These are phyloP conservation scores for Pleurotus sapidus DNA, from an alignment of 768 basidiomycete species.

Conservation along the genomic window DNA sequence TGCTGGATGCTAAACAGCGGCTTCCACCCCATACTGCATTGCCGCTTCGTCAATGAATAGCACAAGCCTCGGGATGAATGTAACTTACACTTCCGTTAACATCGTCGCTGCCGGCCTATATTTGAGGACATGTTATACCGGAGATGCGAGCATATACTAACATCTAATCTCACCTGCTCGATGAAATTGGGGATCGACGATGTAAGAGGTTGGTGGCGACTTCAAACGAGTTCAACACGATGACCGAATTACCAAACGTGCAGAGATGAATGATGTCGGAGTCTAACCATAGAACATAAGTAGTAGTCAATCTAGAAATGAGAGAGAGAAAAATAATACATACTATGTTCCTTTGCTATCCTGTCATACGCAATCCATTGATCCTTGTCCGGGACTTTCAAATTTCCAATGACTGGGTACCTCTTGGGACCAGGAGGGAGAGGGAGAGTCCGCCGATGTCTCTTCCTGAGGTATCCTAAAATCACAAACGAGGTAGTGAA, in stretches of 20 bases:
- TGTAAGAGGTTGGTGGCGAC: conserved; percentile 36
- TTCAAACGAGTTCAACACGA: conserved; percentile 33
- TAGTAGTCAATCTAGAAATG: not conserved
- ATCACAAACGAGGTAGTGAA: no score
- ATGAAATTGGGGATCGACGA: conserved; percentile 37
- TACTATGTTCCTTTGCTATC: conserved; percentile 19
- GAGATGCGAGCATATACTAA: no score
- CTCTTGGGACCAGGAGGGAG: conserved; percentile 24
- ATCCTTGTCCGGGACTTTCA: conserved; percentile 14
- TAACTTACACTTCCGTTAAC: conserved; percentile 21
- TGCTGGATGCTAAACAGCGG: conserved; percentile 36
- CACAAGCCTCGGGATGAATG: no score
- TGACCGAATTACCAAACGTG: conserved; percentile 25
- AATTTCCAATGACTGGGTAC: conserved; percentile 22
- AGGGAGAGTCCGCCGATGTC: not conserved
- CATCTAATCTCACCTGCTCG: conserved; percentile 14
- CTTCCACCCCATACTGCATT: conserved; percentile 36
- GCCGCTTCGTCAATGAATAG: no score
- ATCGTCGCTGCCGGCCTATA: conserved; percentile 21
- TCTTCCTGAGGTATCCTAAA: no score
- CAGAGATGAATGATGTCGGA: conserved; percentile 28
- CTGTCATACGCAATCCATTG: conserved; percentile 17
- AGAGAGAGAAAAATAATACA: not conserved
- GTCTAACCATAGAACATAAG: conserved; percentile 15
- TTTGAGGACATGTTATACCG: no score